Evolutionary conservation across 805 yeast genomes (phyloP).

Genomic region (Kuraishia borneana): DNA sequence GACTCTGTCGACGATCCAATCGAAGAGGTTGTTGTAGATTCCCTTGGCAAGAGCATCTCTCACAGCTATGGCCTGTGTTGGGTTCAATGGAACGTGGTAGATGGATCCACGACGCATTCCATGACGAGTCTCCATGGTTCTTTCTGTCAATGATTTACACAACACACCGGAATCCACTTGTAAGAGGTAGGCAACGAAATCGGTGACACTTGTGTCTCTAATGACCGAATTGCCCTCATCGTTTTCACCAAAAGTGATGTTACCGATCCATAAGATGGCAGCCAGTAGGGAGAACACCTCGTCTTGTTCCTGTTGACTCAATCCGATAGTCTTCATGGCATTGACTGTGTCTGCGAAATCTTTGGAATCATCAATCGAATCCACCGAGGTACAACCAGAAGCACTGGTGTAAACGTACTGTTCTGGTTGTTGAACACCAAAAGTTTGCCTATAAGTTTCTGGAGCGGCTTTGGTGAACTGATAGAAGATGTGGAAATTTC

Average conservation of each 20-base stretch:
- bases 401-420: conserved; percentile 82
- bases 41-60: conserved; percentile 95
- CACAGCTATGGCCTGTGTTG: conserved; percentile 89
- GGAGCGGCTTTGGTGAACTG: conserved; percentile 91
- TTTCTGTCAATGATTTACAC: conserved; percentile 58
- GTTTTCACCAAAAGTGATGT: conserved; percentile 74
- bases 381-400: conserved; percentile 77
- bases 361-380: conserved; percentile 70
- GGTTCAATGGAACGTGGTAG: conserved; percentile 87
- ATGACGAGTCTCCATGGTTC: conserved; percentile 83
- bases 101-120: conserved; percentile 87
- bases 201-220: conserved; percentile 82
- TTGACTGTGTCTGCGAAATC: conserved; percentile 74
- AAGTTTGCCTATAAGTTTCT: conserved; percentile 68
- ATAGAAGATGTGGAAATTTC: conserved; percentile 95
- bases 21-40: conserved; percentile 82
- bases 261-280: conserved; percentile 89
- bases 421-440: conserved; percentile 92
- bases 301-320: conserved; percentile 76
- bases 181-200: conserved; percentile 84
- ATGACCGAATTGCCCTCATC: conserved; percentile 78
- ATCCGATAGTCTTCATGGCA: conserved; percentile 86
- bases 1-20: conserved; percentile 92
- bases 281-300: conserved; percentile 79
- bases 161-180: conserved; percentile 66